Conservation (phyloP, 1,284 basidiomycete species). For the Tilletia indica region DNA sequence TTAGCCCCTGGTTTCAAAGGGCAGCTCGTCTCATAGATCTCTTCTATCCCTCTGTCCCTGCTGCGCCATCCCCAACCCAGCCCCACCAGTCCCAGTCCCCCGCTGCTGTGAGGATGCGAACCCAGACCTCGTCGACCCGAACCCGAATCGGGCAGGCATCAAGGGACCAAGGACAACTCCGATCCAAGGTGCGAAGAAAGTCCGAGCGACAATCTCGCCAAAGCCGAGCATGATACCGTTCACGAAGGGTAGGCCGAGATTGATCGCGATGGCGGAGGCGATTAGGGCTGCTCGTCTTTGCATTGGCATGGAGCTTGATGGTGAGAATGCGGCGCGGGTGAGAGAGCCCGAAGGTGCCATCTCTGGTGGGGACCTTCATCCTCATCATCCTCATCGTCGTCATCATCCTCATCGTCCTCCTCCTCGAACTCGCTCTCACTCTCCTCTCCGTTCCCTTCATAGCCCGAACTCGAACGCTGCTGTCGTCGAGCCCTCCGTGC, state of each 20-base stretch:
- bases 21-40: too few relatives aligned
- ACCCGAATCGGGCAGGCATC: not conserved
- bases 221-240: conserved; percentile 98
- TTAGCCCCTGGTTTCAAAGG: too few relatives aligned
- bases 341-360: conserved; percentile 48
- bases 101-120: too few relatives aligned
- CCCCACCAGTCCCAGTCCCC: too few relatives aligned
- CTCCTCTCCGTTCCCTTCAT: conserved; percentile 29
- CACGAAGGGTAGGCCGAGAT: conserved; percentile 86
- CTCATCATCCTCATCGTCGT: conserved; percentile 16
- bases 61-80: too few relatives aligned
- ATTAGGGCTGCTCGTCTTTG: conserved; percentile 55
- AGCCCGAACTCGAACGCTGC: conserved; percentile 19
- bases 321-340: conserved; percentile 42
- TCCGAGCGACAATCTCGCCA: conserved; percentile 93
- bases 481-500: not conserved
- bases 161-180: conserved; percentile 27
- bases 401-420: conserved; percentile 20
- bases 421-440: conserved; percentile 19
- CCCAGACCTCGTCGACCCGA: not conserved
- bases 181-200: conserved; percentile 64
- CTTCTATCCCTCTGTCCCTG: too few relatives aligned
- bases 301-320: conserved; percentile 24
- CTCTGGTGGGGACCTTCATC: conserved; percentile 18
- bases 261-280: conserved; percentile 81